Base-by-base conservation (phyloP, 1,139 yeast species). In the Taphrina pruni region DNA sequence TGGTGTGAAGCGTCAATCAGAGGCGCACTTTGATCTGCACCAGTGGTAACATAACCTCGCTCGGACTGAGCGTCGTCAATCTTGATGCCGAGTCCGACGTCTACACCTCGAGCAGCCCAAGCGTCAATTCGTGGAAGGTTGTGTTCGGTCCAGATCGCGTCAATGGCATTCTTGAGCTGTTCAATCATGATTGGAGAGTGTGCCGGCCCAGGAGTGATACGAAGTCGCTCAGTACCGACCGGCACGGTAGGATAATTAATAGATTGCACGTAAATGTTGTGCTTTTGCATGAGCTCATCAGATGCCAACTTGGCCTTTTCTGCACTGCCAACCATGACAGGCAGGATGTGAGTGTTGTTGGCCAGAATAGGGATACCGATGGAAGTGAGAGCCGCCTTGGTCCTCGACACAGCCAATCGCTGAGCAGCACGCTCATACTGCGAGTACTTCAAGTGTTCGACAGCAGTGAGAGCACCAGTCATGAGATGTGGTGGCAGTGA, bases 131-230 rank as follows among this genome's bases (percentile, higher is more conserved):
- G 88, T 78, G 88, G 86, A 78, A 94, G 84, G 71, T 83, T 83
- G 79, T 93, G 84, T 73, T 88, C 89, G 61, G 82, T 83, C 82
- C 94, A 94, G 38, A 93, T 92, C 65, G 86, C 84, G 75, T 91
- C 96, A 66, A 95, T 82, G 6, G 97, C 93, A 14, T 81, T 84
- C 71, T 94, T 84, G 75, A 94, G 84, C 73, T 87, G 85, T 77
- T 92, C 90, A 71, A 94, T 85, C 70, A 90, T 83, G 72, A 88
- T 89, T 70, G 87, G 83, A 43, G 87, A 86, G 79, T 94, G 99
- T 69, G 97, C 98, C 54, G 99, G 99, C 55, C 99, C 93, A 68
- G 99, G 98, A 21, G 99, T 94, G 77, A 94, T 88, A 81, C 99
- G 87, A 77, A 94, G 86, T 78, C 99, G 87, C 81, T 94, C 99